These are phyloP conservation scores for Nakaseomyces nivariensis DNA, from an alignment of 1,139 yeast species.

Conservation along the genomic window DNA sequence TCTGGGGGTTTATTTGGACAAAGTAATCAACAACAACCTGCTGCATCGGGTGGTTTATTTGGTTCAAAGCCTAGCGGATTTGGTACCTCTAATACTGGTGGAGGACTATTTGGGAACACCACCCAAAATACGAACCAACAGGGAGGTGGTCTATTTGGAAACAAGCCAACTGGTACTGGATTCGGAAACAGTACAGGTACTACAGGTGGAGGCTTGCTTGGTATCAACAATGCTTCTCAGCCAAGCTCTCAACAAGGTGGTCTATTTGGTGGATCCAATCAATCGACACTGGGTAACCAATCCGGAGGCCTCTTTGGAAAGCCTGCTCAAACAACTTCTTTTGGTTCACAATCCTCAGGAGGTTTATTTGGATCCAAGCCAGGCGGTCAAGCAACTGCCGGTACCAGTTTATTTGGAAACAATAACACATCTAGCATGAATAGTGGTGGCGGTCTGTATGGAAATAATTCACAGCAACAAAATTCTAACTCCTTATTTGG, in stretches of 20 bases:
- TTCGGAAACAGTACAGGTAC: conserved; percentile 2
- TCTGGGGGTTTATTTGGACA: conserved; percentile 27
- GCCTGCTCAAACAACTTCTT: conserved; percentile 20
- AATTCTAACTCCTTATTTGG: not conserved
- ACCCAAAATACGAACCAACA: conserved; percentile 14
- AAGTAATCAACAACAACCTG: conserved; percentile 2
- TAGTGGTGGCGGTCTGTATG: conserved; percentile 6
- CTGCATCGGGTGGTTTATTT: conserved; percentile 8
- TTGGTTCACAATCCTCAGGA: conserved; percentile 9
- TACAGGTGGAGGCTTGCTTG: conserved; percentile 9
- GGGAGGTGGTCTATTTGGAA: conserved; percentile 26
- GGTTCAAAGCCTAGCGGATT: conserved; percentile 11
- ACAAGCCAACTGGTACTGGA: conserved; percentile 14
- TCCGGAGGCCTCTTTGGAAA: conserved; percentile 8
- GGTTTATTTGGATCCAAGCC: conserved; percentile 28
- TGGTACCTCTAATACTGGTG: not conserved
- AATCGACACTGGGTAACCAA: conserved; percentile 10
- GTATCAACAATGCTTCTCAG: conserved; percentile 14
- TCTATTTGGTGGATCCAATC: conserved; percentile 18
- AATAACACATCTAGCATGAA: not conserved
- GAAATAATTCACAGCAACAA: conserved; percentile 18
- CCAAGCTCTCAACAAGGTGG: conserved; percentile 12
- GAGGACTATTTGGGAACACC: conserved; percentile 29
- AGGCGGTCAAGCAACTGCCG: conserved; percentile 5
- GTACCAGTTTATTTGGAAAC: not conserved